A percentile compares a stretch with the other conserved stretches of the same genome.
Evolutionary conservation across 2,329 filamentous ascomycete genomes (phyloP).

Genomic region (Penicillium sp.): DNA sequence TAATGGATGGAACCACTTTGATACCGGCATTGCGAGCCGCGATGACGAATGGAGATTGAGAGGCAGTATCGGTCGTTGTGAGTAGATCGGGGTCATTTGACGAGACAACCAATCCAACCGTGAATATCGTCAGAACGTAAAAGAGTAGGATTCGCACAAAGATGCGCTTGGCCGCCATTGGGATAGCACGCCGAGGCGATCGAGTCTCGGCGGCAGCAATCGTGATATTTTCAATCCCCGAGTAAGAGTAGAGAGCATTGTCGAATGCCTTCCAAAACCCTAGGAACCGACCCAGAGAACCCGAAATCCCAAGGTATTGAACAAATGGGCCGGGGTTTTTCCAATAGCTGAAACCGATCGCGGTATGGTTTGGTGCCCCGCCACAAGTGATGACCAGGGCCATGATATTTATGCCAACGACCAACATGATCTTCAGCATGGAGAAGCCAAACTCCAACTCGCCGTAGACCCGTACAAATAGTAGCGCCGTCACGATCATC

Average conservation of each 20-base stretch:
- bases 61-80: conserved; percentile 47
- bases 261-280: conserved; percentile 33
- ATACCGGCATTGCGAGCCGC: conserved; percentile 48
- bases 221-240: conserved; percentile 49
- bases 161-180: conserved; percentile 52
- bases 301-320: too few relatives aligned
- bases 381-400: too few relatives aligned
- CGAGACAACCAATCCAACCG: conserved; percentile 45
- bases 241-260: conserved; percentile 30
- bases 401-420: too few relatives aligned
- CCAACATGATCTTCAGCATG: too few relatives aligned
- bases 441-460: too few relatives aligned
- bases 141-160: conserved; percentile 56
- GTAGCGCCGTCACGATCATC: too few relatives aligned
- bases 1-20: conserved; percentile 22
- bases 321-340: too few relatives aligned
- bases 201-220: conserved; percentile 53
- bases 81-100: conserved; percentile 49
- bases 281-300: too few relatives aligned
- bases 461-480: too few relatives aligned
- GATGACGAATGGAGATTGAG: conserved; percentile 42
- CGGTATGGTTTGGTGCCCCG: too few relatives aligned
- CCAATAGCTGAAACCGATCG: too few relatives aligned
- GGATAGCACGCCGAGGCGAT: conserved; percentile 51
- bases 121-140: conserved; percentile 55